phyloP scores from a whole-genome alignment of 2,329 filamentous ascomycete species.

The Penicillium sp. region DNA sequence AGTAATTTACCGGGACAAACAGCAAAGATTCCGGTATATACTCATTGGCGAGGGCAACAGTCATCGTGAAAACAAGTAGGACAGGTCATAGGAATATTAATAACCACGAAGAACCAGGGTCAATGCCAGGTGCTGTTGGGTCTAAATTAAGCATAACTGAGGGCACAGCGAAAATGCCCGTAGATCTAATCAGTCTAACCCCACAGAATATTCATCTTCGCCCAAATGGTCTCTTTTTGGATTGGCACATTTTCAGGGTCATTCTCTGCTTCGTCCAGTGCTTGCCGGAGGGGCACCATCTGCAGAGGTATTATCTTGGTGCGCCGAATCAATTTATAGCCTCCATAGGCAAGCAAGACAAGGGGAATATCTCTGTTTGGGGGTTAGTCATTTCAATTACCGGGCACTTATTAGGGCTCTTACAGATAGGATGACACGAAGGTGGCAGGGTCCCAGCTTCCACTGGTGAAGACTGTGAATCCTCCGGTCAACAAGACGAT shows the following conservation, averaged over 20 bases:
- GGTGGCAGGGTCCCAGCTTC: slow-evolving; percentile 57
- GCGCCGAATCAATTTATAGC: slow-evolving; percentile 68
- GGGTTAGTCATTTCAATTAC: neutral
- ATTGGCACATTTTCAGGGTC: slow-evolving; percentile 38
- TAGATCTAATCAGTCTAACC: slow-evolving; percentile 10
- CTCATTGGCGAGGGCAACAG: too few relatives aligned
- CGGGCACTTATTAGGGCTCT: slow-evolving; percentile 33
- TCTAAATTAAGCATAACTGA: too few relatives aligned
- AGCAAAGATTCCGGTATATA: too few relatives aligned
- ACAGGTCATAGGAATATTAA: too few relatives aligned
- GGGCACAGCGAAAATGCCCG: too few relatives aligned
- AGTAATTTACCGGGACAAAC: too few relatives aligned
- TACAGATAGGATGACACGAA: slow-evolving; percentile 67
- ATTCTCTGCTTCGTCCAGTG: slow-evolving; percentile 49
- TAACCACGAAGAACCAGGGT: too few relatives aligned
- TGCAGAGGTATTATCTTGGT: slow-evolving; percentile 57
- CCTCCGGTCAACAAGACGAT: slow-evolving; percentile 70
- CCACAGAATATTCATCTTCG: slow-evolving; percentile 39
- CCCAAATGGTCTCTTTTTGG: slow-evolving; percentile 23
- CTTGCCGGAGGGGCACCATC: slow-evolving; percentile 55
- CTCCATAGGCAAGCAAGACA: slow-evolving; percentile 57
- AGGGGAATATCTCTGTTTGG: slow-evolving; percentile 59
- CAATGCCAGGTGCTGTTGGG: too few relatives aligned
- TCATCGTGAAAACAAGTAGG: too few relatives aligned
- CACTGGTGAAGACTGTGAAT: slow-evolving; percentile 62